Conservation (phyloP, 805 yeast genomes). For the Metschnikowia baotianmanensis region DNA sequence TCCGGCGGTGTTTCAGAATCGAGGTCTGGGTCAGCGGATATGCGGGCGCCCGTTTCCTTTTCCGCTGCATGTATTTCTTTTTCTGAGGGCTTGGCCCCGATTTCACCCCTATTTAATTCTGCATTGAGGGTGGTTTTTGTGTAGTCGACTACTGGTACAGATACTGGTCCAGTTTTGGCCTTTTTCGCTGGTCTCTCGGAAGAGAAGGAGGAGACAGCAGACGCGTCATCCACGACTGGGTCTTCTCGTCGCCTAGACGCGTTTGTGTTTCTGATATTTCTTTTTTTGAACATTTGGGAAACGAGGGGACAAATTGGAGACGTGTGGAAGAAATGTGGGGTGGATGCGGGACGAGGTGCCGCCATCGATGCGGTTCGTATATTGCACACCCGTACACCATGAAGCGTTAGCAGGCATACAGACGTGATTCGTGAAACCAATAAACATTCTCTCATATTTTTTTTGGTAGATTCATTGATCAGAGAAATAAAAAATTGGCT, state of each 20-base stretch:
- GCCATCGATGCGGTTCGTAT: too few species aligned
- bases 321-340: too few species aligned
- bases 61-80: not conserved
- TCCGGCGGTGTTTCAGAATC: not conserved
- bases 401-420: too few species aligned
- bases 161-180: not conserved
- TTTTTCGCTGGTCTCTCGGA: slow-evolving; percentile 4
- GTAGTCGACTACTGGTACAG: slow-evolving; percentile 1
- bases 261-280: slow-evolving; percentile 10
- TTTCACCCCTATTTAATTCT: not conserved
- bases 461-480: too few species aligned
- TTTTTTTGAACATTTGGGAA: slow-evolving; percentile 21
- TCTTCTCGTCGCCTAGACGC: slow-evolving; percentile 10
- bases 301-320: too few species aligned
- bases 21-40: not conserved
- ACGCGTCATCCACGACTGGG: not conserved
- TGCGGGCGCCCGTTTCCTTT: not conserved
- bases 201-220: not conserved
- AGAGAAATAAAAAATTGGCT: too few species aligned
- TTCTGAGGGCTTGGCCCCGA: not conserved
- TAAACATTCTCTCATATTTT: too few species aligned
- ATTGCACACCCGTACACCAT: too few species aligned
- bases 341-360: too few species aligned
- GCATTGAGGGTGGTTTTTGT: not conserved
- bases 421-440: too few species aligned